Evolutionary conservation across 306 rosid genomes (phyloP).

Genomic region (Ochetophila trinervis): DNA sequence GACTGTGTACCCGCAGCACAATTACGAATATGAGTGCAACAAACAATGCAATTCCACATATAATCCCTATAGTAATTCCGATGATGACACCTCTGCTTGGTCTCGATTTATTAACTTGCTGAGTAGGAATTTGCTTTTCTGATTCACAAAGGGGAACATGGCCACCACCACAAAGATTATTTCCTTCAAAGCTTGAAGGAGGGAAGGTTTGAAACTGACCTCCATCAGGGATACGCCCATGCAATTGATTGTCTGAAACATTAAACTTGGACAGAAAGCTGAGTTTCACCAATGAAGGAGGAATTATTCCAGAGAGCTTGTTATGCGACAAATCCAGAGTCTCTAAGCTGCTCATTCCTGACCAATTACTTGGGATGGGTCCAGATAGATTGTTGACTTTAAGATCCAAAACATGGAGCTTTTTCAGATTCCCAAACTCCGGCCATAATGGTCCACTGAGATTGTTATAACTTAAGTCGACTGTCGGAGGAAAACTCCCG

Average conservation of each 20-base stretch:
- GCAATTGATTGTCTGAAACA: slow-evolving; percentile 45
- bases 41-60: slow-evolving; percentile 20
- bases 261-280: slow-evolving; percentile 47
- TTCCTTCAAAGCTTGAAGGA: slow-evolving; percentile 50
- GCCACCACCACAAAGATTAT: slow-evolving; percentile 35
- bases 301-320: slow-evolving; percentile 42
- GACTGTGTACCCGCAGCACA: slow-evolving; percentile 21
- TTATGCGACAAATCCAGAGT: slow-evolving; percentile 48
- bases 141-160: slow-evolving; percentile 25
- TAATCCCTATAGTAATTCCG: slow-evolving; percentile 33
- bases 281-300: slow-evolving; percentile 32
- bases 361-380: slow-evolving; percentile 31
- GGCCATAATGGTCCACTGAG: slow-evolving; percentile 47
- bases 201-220: slow-evolving; percentile 51
- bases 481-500: slow-evolving; percentile 46
- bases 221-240: slow-evolving; percentile 41
- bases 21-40: slow-evolving; percentile 23
- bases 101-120: neutral
- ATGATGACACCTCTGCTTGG: slow-evolving; percentile 16
- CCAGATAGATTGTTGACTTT: slow-evolving; percentile 43
- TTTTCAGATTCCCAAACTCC: slow-evolving; percentile 43
- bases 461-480: slow-evolving; percentile 39
- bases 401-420: slow-evolving; percentile 44
- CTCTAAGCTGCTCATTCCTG: slow-evolving; percentile 46
- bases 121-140: neutral